These are phyloP conservation scores for Amanita pallidorosea DNA, from an alignment of 768 basidiomycete species.

Conservation along the genomic window DNA sequence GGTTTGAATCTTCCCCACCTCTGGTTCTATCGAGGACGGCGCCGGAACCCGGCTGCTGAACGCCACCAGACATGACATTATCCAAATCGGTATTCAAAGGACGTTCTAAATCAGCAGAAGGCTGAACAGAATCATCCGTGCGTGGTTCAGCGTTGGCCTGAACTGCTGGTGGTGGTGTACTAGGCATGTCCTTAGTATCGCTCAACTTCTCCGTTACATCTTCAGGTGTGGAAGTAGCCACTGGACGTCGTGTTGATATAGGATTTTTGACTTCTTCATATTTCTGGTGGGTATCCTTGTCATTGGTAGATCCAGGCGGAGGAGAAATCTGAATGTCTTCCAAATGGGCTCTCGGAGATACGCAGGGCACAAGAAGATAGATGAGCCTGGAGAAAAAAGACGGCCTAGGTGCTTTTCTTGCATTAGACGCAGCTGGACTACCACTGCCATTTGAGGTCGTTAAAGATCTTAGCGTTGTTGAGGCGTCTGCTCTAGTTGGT, in stretches of 20 bases:
- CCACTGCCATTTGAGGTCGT: conserved; percentile 12
- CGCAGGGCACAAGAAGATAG: conserved; percentile 55
- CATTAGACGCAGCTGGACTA: conserved; percentile 9
- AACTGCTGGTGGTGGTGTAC: neutral
- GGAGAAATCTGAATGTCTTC: conserved; percentile 25
- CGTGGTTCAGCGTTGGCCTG: neutral
- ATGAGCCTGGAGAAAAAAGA: conserved; percentile 53
- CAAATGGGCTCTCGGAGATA: conserved; percentile 39
- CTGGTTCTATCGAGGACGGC: conserved; percentile 32
- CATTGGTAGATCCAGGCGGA: conserved; percentile 7
- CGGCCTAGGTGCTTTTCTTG: conserved; percentile 22
- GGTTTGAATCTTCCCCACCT: conserved; percentile 29
- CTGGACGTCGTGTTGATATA: neutral
- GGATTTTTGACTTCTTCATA: conserved; percentile 8
- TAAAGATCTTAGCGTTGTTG: conserved; percentile 10
- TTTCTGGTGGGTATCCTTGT: conserved; percentile 5
- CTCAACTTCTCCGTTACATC: neutral
- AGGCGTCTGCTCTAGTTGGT: conserved; percentile 6
- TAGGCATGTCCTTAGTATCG: neutral
- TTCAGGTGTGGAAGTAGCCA: neutral
- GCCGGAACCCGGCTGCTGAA: conserved; percentile 82
- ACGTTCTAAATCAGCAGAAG: conserved; percentile 26
- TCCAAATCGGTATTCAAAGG: conserved; percentile 66
- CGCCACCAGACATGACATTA: conserved; percentile 84
- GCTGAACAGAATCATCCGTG: conserved; percentile 24